phyloP scores from a whole-genome alignment of 75 land plant genomes.

The Adiantum capillusveneris region DNA sequence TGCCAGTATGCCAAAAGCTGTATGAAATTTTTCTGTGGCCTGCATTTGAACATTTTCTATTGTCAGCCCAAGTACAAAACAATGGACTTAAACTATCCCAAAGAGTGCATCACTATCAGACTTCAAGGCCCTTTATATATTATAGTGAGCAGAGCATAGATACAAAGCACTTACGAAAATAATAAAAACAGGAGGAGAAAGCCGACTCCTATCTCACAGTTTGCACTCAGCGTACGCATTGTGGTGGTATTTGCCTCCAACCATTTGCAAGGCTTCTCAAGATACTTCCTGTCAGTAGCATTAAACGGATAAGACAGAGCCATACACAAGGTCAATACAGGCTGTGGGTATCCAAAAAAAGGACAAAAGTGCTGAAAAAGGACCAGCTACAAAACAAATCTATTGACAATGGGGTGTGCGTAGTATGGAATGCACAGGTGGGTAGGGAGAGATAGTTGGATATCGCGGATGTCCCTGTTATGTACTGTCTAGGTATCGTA shows the following conservation, averaged over 20 bases:
- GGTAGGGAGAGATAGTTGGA: too few species aligned
- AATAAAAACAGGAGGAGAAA: neutral
- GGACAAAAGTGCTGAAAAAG: too few species aligned
- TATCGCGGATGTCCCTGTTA: too few species aligned
- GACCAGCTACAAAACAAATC: too few species aligned
- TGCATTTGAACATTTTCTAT: neutral
- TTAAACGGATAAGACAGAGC: too few species aligned
- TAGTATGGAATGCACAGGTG: too few species aligned
- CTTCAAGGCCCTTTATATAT: neutral
- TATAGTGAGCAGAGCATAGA: neutral
- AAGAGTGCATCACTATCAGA: neutral
- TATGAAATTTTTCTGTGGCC: neutral
- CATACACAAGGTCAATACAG: too few species aligned
- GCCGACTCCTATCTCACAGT: neutral
- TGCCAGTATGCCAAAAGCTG: neutral
- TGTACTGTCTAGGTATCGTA: too few species aligned
- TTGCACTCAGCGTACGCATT: neutral
- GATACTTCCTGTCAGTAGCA: neutral
- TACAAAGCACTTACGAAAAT: neutral
- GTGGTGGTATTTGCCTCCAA: neutral
- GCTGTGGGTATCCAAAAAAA: too few species aligned
- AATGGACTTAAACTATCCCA: neutral
- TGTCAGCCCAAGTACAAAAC: neutral
- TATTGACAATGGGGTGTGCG: too few species aligned
- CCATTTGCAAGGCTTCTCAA: neutral